phyloP scores from a whole-genome alignment of 2,329 filamentous ascomycete species.

The Bipolaris victoriae region DNA sequence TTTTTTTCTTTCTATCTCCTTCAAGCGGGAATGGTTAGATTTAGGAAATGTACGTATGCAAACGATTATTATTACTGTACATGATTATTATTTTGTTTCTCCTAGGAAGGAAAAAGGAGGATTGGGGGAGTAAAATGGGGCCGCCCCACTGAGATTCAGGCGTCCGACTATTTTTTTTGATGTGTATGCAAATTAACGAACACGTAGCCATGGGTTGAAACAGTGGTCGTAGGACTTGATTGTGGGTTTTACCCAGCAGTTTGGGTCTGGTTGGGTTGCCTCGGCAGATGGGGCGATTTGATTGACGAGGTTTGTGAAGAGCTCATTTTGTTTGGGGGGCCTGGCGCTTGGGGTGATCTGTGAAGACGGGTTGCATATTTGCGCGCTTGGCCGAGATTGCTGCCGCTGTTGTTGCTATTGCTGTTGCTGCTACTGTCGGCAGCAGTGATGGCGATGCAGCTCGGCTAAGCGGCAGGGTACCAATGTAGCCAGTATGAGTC shows the following conservation, averaged over 20 bases:
- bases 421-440: not conserved
- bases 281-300: constrained; percentile 19
- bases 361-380: not conserved
- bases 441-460: not conserved
- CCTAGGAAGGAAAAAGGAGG: no score
- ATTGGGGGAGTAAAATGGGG: not conserved
- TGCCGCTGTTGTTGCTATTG: no score
- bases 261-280: constrained; percentile 1
- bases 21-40: no score
- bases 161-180: constrained; percentile 6
- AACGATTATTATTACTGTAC: no score
- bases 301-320: constrained; percentile 17
- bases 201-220: constrained; percentile 1
- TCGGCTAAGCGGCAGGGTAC: not conserved
- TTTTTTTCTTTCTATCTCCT: no score
- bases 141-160: not conserved
- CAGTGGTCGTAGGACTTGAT: not conserved
- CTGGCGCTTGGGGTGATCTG: constrained; percentile 13
- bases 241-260: constrained; percentile 14
- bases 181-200: constrained; percentile 8
- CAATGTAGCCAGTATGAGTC: not conserved
- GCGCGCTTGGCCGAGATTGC: not conserved
- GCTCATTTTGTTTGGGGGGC: not conserved
- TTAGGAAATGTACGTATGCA: no score
- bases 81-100: no score